Conservation (phyloP, 2,329 filamentous ascomycete species). For the Boeremia exigua region DNA sequence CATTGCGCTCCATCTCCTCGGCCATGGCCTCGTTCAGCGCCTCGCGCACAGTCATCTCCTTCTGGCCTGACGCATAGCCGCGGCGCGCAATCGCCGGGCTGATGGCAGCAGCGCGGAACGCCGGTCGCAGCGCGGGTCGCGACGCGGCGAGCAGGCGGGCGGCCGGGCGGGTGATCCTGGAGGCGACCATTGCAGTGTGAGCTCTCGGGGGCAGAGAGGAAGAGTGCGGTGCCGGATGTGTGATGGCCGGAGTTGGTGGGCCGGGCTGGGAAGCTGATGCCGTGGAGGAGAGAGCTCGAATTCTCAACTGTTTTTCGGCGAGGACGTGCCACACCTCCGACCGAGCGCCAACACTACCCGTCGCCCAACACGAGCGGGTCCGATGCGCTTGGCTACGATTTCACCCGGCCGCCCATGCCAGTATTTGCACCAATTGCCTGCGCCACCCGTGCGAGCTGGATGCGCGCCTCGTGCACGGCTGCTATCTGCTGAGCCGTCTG, state of each 20-base stretch:
- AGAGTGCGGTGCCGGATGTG: conserved; percentile 31
- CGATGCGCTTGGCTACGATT: conserved; percentile 7
- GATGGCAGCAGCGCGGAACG: conserved; percentile 57
- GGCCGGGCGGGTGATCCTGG: conserved; percentile 69
- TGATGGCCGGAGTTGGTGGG: conserved; percentile 23
- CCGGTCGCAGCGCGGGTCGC: conserved; percentile 59
- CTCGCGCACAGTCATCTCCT: conserved; percentile 97
- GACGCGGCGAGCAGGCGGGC: conserved; percentile 66
- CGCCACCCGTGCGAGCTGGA: not conserved
- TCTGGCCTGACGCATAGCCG: conserved; percentile 69
- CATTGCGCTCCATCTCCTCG: conserved; percentile 93
- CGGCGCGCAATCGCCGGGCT: conserved; percentile 57
- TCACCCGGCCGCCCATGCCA: conserved; percentile 6
- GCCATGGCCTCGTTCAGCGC: conserved; percentile 97
- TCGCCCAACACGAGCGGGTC: not conserved
- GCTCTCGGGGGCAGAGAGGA: conserved; percentile 25
- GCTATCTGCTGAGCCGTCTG: too few relatives aligned
- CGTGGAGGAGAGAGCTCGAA: conserved; percentile 9
- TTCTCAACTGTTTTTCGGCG: conserved; percentile 10
- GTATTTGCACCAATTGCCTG: conserved; percentile 2
- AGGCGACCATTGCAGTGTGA: conserved; percentile 59
- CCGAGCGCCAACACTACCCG: not conserved
- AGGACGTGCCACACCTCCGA: conserved; percentile 1
- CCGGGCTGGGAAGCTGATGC: conserved; percentile 22
- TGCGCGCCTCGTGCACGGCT: not conserved